Evolutionary conservation across 768 basidiomycete genomes (phyloP), one percentile per base, ranked within the genome.

Genomic region (Myochromella boudieri): DNA sequence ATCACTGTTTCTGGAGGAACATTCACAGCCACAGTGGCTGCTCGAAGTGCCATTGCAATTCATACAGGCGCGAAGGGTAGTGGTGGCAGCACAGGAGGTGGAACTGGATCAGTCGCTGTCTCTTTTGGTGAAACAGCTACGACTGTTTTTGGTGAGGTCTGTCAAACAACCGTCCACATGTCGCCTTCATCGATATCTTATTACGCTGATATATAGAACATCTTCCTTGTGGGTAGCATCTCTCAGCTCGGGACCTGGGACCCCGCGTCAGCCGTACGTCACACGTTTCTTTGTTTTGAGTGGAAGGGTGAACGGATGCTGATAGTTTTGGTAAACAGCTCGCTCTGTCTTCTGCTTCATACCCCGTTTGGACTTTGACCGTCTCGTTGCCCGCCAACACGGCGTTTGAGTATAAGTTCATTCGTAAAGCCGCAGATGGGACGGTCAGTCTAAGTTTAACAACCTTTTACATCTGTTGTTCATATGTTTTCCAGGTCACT

Each of bases 381-480:
- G 64, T 82, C 4, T 61, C 62, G n/a, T 54, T 85, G 0, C 80
- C 81, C 2, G 65, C 74, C 1, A 69, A 64, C 44, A 78, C 77
- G 0, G 52, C 55, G 3, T 82, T 85, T 60, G 50, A 78, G 50
- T 85, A 77, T 63, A 85, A 84, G 61, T 83, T 81, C 46, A 80
- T 85, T 53, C 64, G 79, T 21, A 82, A 79, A 58, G 74, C 75
- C 43, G 63, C 69, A 2, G 64, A 76, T 49, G 78, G 77, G n/a
- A 68, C 60, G 38, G 77, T 81, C 48, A 56, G 77, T 62, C 7
- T n/a, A n/a, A n/a, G n/a, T n/a, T n/a, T n/a, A n/a, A n/a, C n/a
- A n/a, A n/a, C 7, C n/a, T 14, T 18, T 4, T 7, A 21, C 18
- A 17, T 31, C 12, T 27, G 24, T 37, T 5, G 18, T 22, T 6